Evolutionary conservation across 495 filamentous ascomycete genomes (phyloP).

Genomic region (Pseudoneurospora amorphoporcata): DNA sequence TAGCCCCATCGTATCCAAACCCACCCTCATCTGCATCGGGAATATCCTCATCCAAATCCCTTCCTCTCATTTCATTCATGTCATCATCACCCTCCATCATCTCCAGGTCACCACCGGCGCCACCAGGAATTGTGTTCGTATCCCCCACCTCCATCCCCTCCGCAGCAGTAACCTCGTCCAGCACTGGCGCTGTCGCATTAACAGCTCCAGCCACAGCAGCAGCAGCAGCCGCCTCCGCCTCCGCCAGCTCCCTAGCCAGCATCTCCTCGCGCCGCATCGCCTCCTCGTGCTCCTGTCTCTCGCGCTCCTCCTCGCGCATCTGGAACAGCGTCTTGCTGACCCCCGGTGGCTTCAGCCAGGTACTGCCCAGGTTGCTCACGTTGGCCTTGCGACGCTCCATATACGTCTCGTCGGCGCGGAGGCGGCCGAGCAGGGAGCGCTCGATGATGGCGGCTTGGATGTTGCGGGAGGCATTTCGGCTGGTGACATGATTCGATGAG

Average conservation of each 20-base stretch:
- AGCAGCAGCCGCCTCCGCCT: slow-evolving; percentile 38
- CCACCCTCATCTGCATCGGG: slow-evolving; percentile 48
- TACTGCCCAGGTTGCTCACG: slow-evolving; percentile 62
- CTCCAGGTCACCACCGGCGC: slow-evolving; percentile 6
- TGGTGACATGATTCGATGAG: slow-evolving; percentile 8
- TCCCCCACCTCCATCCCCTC: slow-evolving; percentile 43
- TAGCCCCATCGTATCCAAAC: slow-evolving; percentile 34
- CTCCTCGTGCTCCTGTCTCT: slow-evolving; percentile 69
- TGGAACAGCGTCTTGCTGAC: slow-evolving; percentile 67
- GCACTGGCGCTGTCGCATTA: slow-evolving; percentile 15
- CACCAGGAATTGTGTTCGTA: slow-evolving; percentile 22
- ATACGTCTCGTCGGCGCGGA: slow-evolving; percentile 58
- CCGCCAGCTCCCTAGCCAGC: slow-evolving; percentile 52
- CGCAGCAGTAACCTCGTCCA: background rate
- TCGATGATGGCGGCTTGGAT: slow-evolving; percentile 22
- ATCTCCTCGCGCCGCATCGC: slow-evolving; percentile 61
- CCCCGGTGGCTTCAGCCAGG: slow-evolving; percentile 72
- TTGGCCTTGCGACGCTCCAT: slow-evolving; percentile 58
- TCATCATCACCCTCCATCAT: slow-evolving; percentile 19
- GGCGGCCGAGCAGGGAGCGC: slow-evolving; percentile 46
- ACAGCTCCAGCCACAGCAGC: slow-evolving; percentile 21
- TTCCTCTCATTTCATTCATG: slow-evolving; percentile 19
- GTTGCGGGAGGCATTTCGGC: slow-evolving; percentile 3
- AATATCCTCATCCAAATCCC: slow-evolving; percentile 58
- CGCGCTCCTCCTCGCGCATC: slow-evolving; percentile 65